Evolutionary conservation across 306 rosid species (phyloP).

Genomic region (Mimosa bimucronata): DNA sequence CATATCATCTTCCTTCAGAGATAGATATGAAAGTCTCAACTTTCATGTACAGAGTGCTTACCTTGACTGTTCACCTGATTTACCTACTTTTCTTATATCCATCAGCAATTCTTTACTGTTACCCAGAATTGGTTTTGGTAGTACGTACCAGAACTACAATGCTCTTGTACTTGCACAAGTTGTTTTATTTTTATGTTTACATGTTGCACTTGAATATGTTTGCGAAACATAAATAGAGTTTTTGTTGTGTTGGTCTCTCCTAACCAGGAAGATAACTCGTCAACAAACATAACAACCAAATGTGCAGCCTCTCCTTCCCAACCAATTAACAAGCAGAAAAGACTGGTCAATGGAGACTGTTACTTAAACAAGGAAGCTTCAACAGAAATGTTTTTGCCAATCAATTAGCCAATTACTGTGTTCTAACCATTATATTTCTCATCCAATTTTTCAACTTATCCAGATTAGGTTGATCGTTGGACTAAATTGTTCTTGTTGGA

Average conservation of each 20-base stretch:
- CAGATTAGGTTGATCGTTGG: slow-evolving; percentile 25
- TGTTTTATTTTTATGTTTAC: not conserved
- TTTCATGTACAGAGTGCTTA: slow-evolving; percentile 41
- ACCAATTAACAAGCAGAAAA: slow-evolving; percentile 50
- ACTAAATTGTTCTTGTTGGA: slow-evolving; percentile 9
- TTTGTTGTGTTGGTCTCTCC: slow-evolving; percentile 52
- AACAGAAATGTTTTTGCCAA: slow-evolving; percentile 30
- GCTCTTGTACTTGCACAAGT: slow-evolving; percentile 35
- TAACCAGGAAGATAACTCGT: slow-evolving; percentile 53
- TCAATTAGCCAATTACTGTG: slow-evolving; percentile 39
- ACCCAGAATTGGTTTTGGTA: slow-evolving; percentile 45
- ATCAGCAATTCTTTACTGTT: slow-evolving; percentile 32
- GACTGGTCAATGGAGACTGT: slow-evolving; percentile 39
- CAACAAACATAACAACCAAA: slow-evolving; percentile 56
- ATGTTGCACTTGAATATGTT: slow-evolving; percentile 38
- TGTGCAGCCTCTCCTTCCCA: slow-evolving; percentile 33
- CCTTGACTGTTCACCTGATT: slow-evolving; percentile 71
- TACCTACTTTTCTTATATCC: slow-evolving; percentile 57
- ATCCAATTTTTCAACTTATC: not conserved
- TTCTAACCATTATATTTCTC: slow-evolving; percentile 1
- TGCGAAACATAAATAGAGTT: slow-evolving; percentile 20
- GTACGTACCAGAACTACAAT: slow-evolving; percentile 55
- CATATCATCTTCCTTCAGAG: not conserved
- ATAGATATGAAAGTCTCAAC: slow-evolving; percentile 38
- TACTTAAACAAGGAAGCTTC: slow-evolving; percentile 41